Conservation (phyloP, 1,284 basidiomycete genomes). For the Pseudozyma sp. region DNA sequence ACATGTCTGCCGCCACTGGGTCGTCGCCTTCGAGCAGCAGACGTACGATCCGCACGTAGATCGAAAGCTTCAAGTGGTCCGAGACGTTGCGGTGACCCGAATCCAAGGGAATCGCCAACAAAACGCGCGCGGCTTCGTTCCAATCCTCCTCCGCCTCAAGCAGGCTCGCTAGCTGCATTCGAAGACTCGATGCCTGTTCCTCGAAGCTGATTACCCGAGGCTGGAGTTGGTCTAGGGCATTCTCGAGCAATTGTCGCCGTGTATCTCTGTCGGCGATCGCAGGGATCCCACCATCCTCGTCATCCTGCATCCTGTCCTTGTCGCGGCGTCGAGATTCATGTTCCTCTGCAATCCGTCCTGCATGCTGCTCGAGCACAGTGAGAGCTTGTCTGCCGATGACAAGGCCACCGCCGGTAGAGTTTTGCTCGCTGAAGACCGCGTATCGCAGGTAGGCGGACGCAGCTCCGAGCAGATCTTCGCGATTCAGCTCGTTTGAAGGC, state of each 20-base stretch:
- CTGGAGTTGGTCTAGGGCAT: conserved; percentile 78
- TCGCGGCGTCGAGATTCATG: conserved; percentile 73
- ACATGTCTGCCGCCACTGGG: conserved; percentile 91
- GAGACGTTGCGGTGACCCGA: conserved; percentile 82
- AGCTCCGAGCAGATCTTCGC: conserved; percentile 27
- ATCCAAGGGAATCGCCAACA: conserved; percentile 90
- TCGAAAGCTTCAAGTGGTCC: conserved; percentile 85
- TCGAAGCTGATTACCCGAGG: conserved; percentile 87
- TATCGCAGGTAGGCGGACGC: conserved; percentile 75
- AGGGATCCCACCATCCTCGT: conserved; percentile 30
- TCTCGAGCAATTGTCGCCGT: conserved; percentile 75
- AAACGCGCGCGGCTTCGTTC: conserved; percentile 87
- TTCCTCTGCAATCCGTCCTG: conserved; percentile 73
- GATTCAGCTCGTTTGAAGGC: conserved; percentile 20
- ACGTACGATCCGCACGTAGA: conserved; percentile 93
- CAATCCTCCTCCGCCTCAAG: conserved; percentile 92
- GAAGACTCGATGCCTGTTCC: conserved; percentile 85
- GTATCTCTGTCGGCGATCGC: conserved; percentile 49
- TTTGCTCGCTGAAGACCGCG: conserved; percentile 80
- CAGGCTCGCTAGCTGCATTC: conserved; percentile 86
- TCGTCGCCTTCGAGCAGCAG: conserved; percentile 95
- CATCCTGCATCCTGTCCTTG: conserved; percentile 30
- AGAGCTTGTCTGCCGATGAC: conserved; percentile 87
- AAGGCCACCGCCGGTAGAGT: conserved; percentile 74
- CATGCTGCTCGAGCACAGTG: conserved; percentile 75